Evolutionary conservation across 1,284 basidiomycete genomes (phyloP), one percentile per base, ranked within the genome.

Genomic region (Irpex sp.): DNA sequence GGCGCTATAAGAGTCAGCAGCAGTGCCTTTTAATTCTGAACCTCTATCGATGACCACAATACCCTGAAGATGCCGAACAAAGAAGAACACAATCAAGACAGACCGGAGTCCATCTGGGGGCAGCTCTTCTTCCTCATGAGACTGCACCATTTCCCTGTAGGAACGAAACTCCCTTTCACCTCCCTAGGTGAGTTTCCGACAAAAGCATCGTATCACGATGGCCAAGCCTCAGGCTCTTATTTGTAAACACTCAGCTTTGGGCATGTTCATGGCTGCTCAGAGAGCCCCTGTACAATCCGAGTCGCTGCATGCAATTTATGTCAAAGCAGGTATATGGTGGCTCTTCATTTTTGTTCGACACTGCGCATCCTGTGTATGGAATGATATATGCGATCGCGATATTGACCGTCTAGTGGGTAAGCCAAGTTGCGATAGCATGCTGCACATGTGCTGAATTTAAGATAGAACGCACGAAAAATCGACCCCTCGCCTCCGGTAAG

Each of bases 391-490:
- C 58, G 70, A 71, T 59, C 52, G 59, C 13, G 67, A 73, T 19
- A 60, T 71, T 40, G 71, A 73, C 57, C 59, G 61, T 13, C 64
- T 65, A 55, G 70, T 73, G 15, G 71, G 71, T 71, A 57, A 58
- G 69, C 4, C 5, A 34, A 17, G 34, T 44, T 44, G 15, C 8
- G 19, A 31, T 47, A 2, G 26, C 8, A 34, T 13, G 19, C 21
- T 9, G 21, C 21, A 26, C 21, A 26, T 26, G 21, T 26, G 21
- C 21, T 31, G 13, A 57, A 34, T 57, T 21, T 9, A 21, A 9
- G 15, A 40, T 26, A 62, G 61, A 62, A 44, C 56, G 61, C 6
- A 36, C 56, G 2, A 49, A 48, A 31, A 17, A 51, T 26, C 19
- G 61, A 15, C 61, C 61, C 8, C 57, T 62, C 5, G 61, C 57